Conservation (phyloP, 495 filamentous ascomycete species). For the Lasiosphaeriaceae sp. region DNA sequence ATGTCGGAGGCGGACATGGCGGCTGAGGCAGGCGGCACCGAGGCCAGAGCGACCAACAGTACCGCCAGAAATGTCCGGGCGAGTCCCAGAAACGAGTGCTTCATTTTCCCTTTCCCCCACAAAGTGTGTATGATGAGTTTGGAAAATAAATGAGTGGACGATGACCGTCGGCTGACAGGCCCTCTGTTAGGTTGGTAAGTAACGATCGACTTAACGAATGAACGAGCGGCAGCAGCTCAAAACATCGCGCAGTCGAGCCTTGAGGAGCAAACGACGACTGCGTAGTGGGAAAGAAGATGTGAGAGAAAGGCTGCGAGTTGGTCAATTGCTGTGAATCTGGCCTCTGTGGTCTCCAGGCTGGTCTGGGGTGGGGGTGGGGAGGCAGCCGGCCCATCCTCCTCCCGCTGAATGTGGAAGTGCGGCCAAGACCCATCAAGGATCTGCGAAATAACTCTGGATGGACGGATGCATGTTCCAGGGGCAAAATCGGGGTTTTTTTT, state of each 20-base stretch:
- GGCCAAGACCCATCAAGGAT: too few relatives aligned
- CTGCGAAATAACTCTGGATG: neutral
- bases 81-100: neutral
- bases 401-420: neutral
- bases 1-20: slow-evolving; percentile 19
- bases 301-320: neutral
- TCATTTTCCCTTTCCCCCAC: neutral
- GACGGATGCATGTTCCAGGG: slow-evolving; percentile 13
- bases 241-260: neutral
- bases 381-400: too few relatives aligned
- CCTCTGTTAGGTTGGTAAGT: neutral
- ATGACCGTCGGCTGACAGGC: neutral
- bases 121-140: neutral
- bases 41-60: slow-evolving; percentile 4
- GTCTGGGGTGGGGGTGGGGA: neutral
- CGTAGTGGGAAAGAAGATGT: neutral
- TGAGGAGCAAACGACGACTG: neutral
- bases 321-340: neutral
- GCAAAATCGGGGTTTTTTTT: neutral
- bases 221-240: neutral
- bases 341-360: neutral
- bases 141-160: neutral
- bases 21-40: slow-evolving; percentile 6
- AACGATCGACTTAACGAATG: neutral
- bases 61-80: slow-evolving; percentile 1